Percentiles rank a stretch among this genome's conserved stretches.
Conservation (phyloP, 169 alveolate genomes). For the Eimeria falciformis region DNA sequence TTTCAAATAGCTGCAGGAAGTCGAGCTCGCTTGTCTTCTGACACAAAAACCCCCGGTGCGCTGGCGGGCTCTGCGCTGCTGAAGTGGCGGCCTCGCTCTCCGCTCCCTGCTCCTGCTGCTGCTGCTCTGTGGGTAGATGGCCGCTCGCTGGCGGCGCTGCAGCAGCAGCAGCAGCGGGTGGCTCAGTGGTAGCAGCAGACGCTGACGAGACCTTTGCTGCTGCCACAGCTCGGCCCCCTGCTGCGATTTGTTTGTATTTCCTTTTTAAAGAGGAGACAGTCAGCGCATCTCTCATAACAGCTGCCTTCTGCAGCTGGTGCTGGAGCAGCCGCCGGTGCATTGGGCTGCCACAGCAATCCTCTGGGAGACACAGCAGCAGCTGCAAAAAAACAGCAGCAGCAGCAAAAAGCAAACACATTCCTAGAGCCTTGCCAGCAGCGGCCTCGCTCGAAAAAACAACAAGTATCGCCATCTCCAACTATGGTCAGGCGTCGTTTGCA, state of each 20-base stretch:
- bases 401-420: no score
- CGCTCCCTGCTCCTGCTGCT: not conserved
- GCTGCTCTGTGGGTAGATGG: not conserved
- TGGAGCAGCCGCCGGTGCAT: slow-evolving; percentile 38
- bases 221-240: not conserved
- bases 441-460: no score
- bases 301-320: slow-evolving; percentile 46
- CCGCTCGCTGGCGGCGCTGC: not conserved
- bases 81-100: not conserved
- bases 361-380: slow-evolving; percentile 52
- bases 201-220: not conserved
- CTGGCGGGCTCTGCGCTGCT: not conserved
- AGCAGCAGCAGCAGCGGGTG: slow-evolving; percentile 16
- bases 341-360: not conserved
- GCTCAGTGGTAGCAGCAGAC: not conserved
- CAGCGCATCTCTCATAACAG: slow-evolving; percentile 13
- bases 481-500: no score
- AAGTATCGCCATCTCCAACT: no score
- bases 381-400: not conserved
- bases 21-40: not conserved
- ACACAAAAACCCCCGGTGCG: not conserved
- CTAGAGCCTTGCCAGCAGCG: no score
- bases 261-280: slow-evolving; percentile 12
- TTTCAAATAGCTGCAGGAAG: slow-evolving; percentile 40
- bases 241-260: slow-evolving; percentile 6